These are phyloP conservation scores for Pseudozyma sp. DNA, from an alignment of 1,284 basidiomycete genomes.

Conservation along the genomic window DNA sequence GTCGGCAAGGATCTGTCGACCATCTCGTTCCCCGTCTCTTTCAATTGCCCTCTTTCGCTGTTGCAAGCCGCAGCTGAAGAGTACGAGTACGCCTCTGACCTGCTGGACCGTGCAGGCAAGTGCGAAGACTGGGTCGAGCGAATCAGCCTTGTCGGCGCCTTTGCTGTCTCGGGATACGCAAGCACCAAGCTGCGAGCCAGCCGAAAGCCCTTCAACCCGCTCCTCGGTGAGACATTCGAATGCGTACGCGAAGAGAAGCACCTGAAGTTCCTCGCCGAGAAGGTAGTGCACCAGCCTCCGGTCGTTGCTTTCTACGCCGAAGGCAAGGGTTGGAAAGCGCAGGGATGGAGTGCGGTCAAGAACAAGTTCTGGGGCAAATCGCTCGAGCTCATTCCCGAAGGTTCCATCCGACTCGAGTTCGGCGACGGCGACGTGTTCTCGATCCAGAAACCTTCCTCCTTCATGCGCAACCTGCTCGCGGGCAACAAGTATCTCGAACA, in stretches of 20 bases:
- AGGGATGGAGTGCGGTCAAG: slow-evolving; percentile 63
- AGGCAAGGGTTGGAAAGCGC: slow-evolving; percentile 63
- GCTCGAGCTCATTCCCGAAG: slow-evolving; percentile 67
- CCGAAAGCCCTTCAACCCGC: slow-evolving; percentile 68
- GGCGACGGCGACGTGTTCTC: slow-evolving; percentile 62
- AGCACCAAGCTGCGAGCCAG: slow-evolving; percentile 64
- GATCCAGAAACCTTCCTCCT: slow-evolving; percentile 62
- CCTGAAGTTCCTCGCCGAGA: slow-evolving; percentile 65
- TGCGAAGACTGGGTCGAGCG: slow-evolving; percentile 61
- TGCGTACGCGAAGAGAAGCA: slow-evolving; percentile 65
- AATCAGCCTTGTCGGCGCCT: slow-evolving; percentile 62
- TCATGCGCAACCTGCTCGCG: slow-evolving; percentile 67
- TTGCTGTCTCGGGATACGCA: slow-evolving; percentile 65
- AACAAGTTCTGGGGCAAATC: slow-evolving; percentile 69
- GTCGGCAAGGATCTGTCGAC: slow-evolving; percentile 72
- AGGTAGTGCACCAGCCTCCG: slow-evolving; percentile 67
- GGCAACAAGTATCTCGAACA: slow-evolving; percentile 69
- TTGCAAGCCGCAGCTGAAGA: slow-evolving; percentile 67
- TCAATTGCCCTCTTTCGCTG: slow-evolving; percentile 68
- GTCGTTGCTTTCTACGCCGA: slow-evolving; percentile 64
- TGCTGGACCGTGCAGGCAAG: slow-evolving; percentile 64
- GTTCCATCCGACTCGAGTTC: slow-evolving; percentile 55
- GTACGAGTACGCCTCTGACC: slow-evolving; percentile 66
- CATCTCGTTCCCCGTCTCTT: slow-evolving; percentile 68
- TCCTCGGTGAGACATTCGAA: slow-evolving; percentile 68